Evolutionary conservation across 192 early-diverging fungal species (phyloP), one percentile per base, ranked within the genome.

Genomic region (Globomyces pollinis-pini): DNA sequence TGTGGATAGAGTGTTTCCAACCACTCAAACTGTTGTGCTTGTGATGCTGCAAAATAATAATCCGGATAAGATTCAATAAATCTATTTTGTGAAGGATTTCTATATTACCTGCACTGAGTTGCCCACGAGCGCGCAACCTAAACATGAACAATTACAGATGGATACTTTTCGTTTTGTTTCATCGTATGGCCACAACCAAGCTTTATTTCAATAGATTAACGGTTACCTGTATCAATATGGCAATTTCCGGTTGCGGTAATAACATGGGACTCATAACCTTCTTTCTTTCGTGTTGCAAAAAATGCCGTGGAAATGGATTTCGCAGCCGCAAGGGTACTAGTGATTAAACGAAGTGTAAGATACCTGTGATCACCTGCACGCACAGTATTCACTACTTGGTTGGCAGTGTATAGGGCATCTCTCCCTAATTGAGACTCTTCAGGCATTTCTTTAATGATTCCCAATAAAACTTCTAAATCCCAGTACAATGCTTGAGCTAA

Each of bases 21-120:
- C 93, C 93, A 99, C 59, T 92, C 91, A 61, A 91, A 91, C 68
- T 99, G 94, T 69, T 96, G 96, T 15, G 94, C 93, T 70, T 98
- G 96, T 20, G 93, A 94, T 9, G 91, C 91, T 0, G 91, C 83
- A 73, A 99, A 99, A 36, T 72, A 84, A 72, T 89, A 96, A 35
- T 90, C 88, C 0, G 93, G 91, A 65, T 89, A 93, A 28, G 73
- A 64, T 26, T 98, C 93, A 74, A 99, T 85, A 9, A 91, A 59
- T 8, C 59, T n/a, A n/a, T n/a, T n/a, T n/a, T n/a, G n/a, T n/a
- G n/a, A n/a, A n/a, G n/a, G n/a, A n/a, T n/a, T n/a, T n/a, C n/a
- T n/a, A n/a, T n/a, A n/a, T n/a, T n/a, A n/a, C n/a, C n/a, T 50
- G 45, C 60, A 69, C 65, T 78, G 74, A 30, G 63, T 61, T 3